Evolutionary conservation across 495 filamentous ascomycete genomes (phyloP).

Genomic region (Daldinia decipiens): DNA sequence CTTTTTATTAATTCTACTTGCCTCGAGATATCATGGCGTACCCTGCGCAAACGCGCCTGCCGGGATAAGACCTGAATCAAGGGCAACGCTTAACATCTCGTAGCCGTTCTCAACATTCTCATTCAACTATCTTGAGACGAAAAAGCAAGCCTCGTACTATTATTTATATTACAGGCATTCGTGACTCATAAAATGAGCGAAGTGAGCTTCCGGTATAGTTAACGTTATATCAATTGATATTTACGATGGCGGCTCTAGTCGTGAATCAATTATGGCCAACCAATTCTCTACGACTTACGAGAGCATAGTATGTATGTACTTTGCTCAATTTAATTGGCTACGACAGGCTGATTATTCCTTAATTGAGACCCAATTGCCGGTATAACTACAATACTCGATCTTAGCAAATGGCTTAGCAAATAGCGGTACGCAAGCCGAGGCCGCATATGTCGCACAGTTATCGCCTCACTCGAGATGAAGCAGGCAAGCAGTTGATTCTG

Average conservation of each 20-base stretch:
- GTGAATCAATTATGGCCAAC: not conserved
- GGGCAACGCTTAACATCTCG: slow-evolving; percentile 1
- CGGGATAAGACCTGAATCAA: slow-evolving; percentile 12
- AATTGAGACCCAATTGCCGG: slow-evolving; percentile 41
- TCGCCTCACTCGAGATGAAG: slow-evolving; percentile 31
- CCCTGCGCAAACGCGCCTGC: slow-evolving; percentile 15
- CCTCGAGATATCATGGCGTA: not conserved
- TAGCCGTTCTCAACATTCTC: slow-evolving; percentile 6
- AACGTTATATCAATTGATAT: not conserved
- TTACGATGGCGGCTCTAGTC: not conserved
- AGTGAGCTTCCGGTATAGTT: slow-evolving; percentile 1
- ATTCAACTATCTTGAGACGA: slow-evolving; percentile 16
- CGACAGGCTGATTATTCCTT: slow-evolving; percentile 1
- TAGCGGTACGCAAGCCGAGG: slow-evolving; percentile 11
- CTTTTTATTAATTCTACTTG: slow-evolving; percentile 13
- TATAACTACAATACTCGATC: slow-evolving; percentile 18
- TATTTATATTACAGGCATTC: slow-evolving; percentile 1
- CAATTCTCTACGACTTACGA: not conserved
- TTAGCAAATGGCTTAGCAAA: slow-evolving; percentile 18
- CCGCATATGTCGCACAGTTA: slow-evolving; percentile 4
- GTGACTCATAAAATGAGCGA: not conserved
- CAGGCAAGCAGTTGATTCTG: slow-evolving; percentile 16
- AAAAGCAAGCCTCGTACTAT: slow-evolving; percentile 7
- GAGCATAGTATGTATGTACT: slow-evolving; percentile 11
- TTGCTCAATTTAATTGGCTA: slow-evolving; percentile 30